Evolutionary conservation across 352 stramenopile species (phyloP), one percentile per base, ranked within the genome.

Genomic region (Pythium aristosporum): DNA sequence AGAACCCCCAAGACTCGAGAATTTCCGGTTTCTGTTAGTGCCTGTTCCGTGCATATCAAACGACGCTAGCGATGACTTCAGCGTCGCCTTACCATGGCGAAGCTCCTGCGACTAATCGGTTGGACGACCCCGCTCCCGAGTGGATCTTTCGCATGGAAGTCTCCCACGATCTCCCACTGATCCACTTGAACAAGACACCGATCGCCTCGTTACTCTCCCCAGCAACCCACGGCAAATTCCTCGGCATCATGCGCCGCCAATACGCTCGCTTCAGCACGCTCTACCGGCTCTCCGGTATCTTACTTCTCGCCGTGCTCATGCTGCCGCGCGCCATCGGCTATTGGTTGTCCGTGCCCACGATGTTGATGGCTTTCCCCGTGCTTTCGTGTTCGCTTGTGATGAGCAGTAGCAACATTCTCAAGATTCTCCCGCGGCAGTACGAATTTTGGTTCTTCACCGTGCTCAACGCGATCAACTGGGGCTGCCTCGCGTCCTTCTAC

Each of bases 391-490:
- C 61, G 1, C 32, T 67, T 10, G 25, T 69, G n/a, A 75, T 73
- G 37, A 60, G 66, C 34, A 73, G 63, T 30, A 61, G 57, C 54
- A 67, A 77, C 37, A 69, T 77, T 34, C 32, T 80, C 30, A 34
- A 13, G 2, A 54, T 75, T 30, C 55, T 76, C 10, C 25, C 50
- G 12, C 63, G 36, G 18, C 59, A 77, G 28, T 77, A 73, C 55
- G 73, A 80, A 20, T 80, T 75, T 49, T 80, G 73, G 69, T 80
- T 77, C 50, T 80, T 80, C 47, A 68, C 67, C n/a, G 48, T 66
- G 13, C 43, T 68, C 12, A 80, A 77, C 39, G 18, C 67, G 1
- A 34, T 75, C 44, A 70, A 68, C 9, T 77, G 73, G 70, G 18
- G 21, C n/a, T 23, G 66, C 13, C 52, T 77, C 9, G 67, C 67